Conservation (phyloP, 2,329 filamentous ascomycete genomes). For the Hysterium pulicare region DNA sequence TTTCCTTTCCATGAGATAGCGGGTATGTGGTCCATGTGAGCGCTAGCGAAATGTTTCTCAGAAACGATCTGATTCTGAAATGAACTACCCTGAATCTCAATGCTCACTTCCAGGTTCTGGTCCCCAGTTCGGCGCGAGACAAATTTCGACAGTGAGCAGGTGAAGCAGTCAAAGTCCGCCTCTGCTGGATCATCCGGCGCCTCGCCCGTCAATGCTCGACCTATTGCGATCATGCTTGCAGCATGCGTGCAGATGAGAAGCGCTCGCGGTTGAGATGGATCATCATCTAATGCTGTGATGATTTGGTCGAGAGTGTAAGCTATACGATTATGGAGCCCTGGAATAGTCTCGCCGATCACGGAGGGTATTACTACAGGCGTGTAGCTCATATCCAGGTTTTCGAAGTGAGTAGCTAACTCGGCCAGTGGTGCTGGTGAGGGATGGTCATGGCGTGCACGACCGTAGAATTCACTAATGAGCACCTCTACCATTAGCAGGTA, state of each 20-base stretch:
- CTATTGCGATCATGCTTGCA: conserved; percentile 81
- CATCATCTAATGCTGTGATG: conserved; percentile 66
- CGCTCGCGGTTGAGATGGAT: conserved; percentile 61
- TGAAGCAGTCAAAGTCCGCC: conserved; percentile 83
- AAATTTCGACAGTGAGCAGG: conserved; percentile 75
- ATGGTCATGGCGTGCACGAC: conserved; percentile 78
- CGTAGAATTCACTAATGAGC: conserved; percentile 88
- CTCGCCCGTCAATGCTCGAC: conserved; percentile 72
- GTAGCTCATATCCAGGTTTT: conserved; percentile 56
- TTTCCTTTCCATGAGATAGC: conserved; percentile 55
- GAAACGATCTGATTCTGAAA: background rate
- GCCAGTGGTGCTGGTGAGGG: conserved; percentile 68
- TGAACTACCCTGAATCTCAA: conserved; percentile 2
- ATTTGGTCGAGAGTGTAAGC: conserved; percentile 67
- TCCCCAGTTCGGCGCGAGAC: conserved; percentile 40
- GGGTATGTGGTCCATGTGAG: conserved; percentile 36
- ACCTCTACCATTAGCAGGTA: too few relatives aligned
- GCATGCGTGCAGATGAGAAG: conserved; percentile 87
- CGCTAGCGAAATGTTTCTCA: conserved; percentile 21
- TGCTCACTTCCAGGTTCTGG: conserved; percentile 9
- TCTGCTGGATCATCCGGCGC: conserved; percentile 69
- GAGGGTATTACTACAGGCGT: conserved; percentile 64
- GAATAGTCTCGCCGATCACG: conserved; percentile 72
- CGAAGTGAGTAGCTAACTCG: conserved; percentile 65
- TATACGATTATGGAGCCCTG: conserved; percentile 75